A percentile compares a stretch with the other conserved stretches of the same genome.
Conservation (phyloP, 371 early-diverging fungal genomes). For the Choanephora cucurbitarum region DNA sequence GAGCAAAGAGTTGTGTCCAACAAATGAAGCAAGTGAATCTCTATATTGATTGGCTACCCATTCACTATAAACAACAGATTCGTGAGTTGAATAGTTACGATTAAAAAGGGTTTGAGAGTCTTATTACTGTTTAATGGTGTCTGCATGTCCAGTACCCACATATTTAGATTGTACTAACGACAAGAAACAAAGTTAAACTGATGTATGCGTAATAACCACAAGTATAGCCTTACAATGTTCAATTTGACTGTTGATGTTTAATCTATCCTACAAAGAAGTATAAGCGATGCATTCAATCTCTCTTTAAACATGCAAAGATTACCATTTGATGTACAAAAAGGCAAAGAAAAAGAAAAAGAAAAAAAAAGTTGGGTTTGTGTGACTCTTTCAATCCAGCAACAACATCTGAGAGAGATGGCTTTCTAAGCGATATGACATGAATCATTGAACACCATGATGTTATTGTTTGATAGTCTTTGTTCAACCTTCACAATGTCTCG, state of each 20-base stretch:
- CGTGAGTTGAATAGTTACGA: not conserved
- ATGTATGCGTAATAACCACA: not conserved
- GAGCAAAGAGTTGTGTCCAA: slow-evolving; percentile 76
- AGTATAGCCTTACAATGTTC: slow-evolving; percentile 80
- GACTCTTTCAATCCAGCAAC: too few species aligned
- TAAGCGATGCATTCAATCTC: too few species aligned
- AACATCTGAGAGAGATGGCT: too few species aligned
- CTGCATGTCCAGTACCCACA: slow-evolving; percentile 93
- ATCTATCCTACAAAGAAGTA: slow-evolving; percentile 77
- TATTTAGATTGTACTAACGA: slow-evolving; percentile 80
- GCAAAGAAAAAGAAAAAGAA: too few species aligned
- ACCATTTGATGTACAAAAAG: too few species aligned
- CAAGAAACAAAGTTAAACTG: slow-evolving; percentile 1
- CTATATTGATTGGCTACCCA: slow-evolving; percentile 86
- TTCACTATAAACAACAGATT: slow-evolving; percentile 56
- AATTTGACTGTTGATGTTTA: slow-evolving; percentile 80
- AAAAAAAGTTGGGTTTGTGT: too few species aligned
- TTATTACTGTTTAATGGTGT: slow-evolving; percentile 82
- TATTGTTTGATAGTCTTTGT: too few species aligned
- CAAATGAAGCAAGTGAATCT: slow-evolving; percentile 79
- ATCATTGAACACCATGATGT: too few species aligned
- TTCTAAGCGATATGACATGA: too few species aligned
- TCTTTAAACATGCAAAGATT: too few species aligned
- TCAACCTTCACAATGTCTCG: too few species aligned
- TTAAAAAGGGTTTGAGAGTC: not conserved